A percentile compares a stretch with the other conserved stretches of the same genome.
Conservation (phyloP, 176 grass and related monocot genomes). For the Carex pumila region DNA sequence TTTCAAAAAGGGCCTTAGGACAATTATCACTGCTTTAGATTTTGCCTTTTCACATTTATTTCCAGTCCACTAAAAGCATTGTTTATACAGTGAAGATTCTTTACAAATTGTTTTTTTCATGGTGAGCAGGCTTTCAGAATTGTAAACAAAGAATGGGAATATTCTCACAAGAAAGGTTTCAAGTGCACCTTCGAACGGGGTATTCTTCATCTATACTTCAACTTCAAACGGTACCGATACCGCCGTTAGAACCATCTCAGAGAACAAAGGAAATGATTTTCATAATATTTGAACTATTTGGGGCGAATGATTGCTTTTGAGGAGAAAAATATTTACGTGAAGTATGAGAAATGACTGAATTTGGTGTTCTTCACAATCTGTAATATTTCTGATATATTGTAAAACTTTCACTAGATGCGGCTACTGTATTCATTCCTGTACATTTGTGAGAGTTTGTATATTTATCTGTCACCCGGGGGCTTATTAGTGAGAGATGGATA, state of each 20-base stretch:
- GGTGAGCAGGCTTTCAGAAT: constrained; percentile 61
- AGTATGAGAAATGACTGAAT: background rate
- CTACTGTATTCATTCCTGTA: background rate
- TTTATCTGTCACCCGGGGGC: background rate
- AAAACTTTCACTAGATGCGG: background rate
- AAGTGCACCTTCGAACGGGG: constrained; percentile 95
- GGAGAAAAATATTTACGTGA: background rate
- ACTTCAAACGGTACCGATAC: constrained; percentile 94
- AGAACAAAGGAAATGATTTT: background rate
- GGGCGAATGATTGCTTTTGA: background rate
- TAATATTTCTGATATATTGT: background rate
- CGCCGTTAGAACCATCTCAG: constrained; percentile 30
- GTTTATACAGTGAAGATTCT: background rate
- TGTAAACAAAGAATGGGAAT: constrained; percentile 98
- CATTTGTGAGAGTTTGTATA: background rate
- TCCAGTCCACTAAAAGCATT: background rate
- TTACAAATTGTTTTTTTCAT: background rate
- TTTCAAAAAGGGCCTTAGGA: background rate
- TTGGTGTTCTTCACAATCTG: background rate
- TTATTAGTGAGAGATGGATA: background rate
- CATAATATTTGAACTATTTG: background rate
- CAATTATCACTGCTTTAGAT: background rate
- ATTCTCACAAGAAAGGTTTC: constrained; percentile 99
- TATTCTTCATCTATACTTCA: constrained; percentile 96
- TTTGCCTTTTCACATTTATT: background rate